A percentile compares a stretch with the other conserved stretches of the same genome.
phyloP scores from a whole-genome alignment of 768 basidiomycete species.

The Terana coerulea region DNA sequence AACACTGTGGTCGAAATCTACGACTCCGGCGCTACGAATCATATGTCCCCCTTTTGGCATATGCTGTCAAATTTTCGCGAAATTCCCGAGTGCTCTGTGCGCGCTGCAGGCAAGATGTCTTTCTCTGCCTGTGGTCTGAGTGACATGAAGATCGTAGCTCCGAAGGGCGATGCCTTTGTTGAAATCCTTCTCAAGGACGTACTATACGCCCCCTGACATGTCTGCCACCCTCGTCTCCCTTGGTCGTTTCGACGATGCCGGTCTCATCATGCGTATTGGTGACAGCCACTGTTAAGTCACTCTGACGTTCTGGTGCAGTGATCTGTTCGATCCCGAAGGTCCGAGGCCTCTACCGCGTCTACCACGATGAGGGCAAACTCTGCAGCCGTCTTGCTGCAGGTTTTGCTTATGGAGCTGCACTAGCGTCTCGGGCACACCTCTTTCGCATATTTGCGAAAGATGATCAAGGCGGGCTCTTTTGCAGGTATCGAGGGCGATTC shows the following conservation, averaged over 20 bases:
- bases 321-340: not conserved
- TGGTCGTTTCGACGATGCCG: not conserved
- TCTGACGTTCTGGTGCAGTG: too few species aligned
- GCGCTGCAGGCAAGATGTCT: not conserved
- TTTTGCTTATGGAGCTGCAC: not conserved
- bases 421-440: not conserved
- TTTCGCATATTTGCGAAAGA: not conserved
- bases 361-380: not conserved
- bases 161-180: not conserved
- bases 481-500: not conserved
- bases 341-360: not conserved
- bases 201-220: not conserved
- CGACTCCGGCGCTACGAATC: not conserved
- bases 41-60: slow-evolving; percentile 2
- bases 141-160: not conserved
- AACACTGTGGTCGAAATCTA: too few species aligned
- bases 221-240: not conserved
- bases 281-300: not conserved
- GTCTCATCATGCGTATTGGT: not conserved
- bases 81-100: not conserved
- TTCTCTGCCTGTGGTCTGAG: not conserved
- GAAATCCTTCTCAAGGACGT: not conserved
- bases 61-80: not conserved
- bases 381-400: not conserved
- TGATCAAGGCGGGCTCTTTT: not conserved